Percentiles rank a stretch among this genome's conserved stretches.
Conservation (phyloP, 2,329 filamentous ascomycete species). For the Capronia epimyces region DNA sequence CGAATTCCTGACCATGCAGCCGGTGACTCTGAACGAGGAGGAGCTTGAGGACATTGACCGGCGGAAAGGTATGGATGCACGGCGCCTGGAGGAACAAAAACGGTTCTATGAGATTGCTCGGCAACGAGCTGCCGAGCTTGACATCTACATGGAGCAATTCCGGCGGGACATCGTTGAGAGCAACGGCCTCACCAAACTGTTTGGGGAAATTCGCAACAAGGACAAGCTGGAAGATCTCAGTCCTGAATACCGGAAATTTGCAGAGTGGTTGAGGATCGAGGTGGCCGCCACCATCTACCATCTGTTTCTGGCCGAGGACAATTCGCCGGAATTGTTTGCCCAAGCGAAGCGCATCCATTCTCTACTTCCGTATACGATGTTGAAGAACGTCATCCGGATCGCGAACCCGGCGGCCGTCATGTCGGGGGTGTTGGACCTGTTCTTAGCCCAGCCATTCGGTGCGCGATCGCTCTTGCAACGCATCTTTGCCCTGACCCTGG, state of each 20-base stretch:
- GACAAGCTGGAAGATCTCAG: slow-evolving; percentile 80
- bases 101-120: slow-evolving; percentile 93
- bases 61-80: slow-evolving; percentile 77
- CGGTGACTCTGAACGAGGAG: slow-evolving; percentile 69
- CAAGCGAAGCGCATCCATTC: slow-evolving; percentile 93
- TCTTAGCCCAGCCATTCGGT: slow-evolving; percentile 91
- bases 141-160: slow-evolving; percentile 93
- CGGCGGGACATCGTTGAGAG: slow-evolving; percentile 61
- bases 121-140: slow-evolving; percentile 81
- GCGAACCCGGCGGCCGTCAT: slow-evolving; percentile 96
- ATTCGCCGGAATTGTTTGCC: slow-evolving; percentile 91
- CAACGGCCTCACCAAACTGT: slow-evolving; percentile 85
- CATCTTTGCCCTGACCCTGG: slow-evolving; percentile 85
- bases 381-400: slow-evolving; percentile 96
- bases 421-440: slow-evolving; percentile 90
- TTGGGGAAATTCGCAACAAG: slow-evolving; percentile 88
- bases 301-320: slow-evolving; percentile 94
- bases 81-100: slow-evolving; percentile 84
- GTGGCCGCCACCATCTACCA: slow-evolving; percentile 95
- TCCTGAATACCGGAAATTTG: slow-evolving; percentile 95
- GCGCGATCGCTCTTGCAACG: slow-evolving; percentile 84
- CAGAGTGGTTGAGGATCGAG: slow-evolving; percentile 96
- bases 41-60: slow-evolving; percentile 75
- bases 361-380: slow-evolving; percentile 80
- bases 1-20: slow-evolving; percentile 72